Conservation (phyloP, 2,329 filamentous ascomycete genomes). For the Lachnellula subtilissima region DNA sequence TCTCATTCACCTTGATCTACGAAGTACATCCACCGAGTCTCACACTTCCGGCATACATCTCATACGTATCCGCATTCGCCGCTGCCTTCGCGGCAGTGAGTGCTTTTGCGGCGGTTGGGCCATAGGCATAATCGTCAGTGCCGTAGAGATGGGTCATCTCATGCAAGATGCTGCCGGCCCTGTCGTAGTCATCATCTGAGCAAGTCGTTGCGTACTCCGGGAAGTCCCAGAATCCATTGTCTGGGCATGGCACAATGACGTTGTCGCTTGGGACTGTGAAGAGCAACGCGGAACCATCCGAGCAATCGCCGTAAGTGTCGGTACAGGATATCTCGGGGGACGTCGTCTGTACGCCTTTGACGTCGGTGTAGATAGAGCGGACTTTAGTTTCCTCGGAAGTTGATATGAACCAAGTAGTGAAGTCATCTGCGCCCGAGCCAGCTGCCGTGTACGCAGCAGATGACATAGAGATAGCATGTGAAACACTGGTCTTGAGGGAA, state of each 20-base stretch:
- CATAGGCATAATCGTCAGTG: constrained; percentile 23
- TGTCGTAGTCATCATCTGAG: constrained; percentile 21
- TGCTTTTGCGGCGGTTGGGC: constrained; percentile 14
- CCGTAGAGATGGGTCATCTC: constrained; percentile 25
- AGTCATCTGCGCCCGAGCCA: constrained; percentile 14
- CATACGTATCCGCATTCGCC: constrained; percentile 24
- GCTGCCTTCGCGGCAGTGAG: constrained; percentile 18
- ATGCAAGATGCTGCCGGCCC: constrained; percentile 19
- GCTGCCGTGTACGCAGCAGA: constrained; percentile 21
- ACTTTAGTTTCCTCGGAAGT: constrained; percentile 17
- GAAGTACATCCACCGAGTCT: constrained; percentile 20
- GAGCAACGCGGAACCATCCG: constrained; percentile 19
- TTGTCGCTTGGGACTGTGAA: constrained; percentile 22
- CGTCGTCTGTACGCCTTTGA: constrained; percentile 20
- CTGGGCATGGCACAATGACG: constrained; percentile 21
- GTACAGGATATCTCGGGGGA: constrained; percentile 20
- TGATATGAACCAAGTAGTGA: constrained; percentile 24
- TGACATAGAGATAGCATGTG: constrained; percentile 19
- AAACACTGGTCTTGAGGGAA: constrained; percentile 16
- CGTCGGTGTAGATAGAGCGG: constrained; percentile 19
- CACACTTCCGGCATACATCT: constrained; percentile 25
- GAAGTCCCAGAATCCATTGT: constrained; percentile 23
- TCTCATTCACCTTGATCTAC: background rate
- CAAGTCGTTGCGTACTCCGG: constrained; percentile 16
- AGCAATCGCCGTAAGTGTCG: constrained; percentile 19